phyloP scores from a whole-genome alignment of 164 flowering plant genomes.

The Taxillus chinensis region DNA sequence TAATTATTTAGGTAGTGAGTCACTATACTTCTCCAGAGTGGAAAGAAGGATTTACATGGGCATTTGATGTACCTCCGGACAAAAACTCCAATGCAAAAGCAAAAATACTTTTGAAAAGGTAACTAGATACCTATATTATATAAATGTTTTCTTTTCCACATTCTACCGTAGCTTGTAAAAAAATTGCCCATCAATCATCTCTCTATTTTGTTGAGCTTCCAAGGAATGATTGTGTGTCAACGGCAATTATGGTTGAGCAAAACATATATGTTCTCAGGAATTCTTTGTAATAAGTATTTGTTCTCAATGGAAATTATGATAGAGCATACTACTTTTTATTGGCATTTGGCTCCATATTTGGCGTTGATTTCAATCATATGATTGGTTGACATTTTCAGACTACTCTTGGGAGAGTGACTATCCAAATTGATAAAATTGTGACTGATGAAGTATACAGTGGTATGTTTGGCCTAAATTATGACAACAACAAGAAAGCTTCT shows the following conservation, averaged over 20 bases:
- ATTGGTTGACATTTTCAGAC: constrained; percentile 36
- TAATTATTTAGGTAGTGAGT: constrained; percentile 48
- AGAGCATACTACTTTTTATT: too few relatives aligned
- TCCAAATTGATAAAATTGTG: constrained; percentile 87
- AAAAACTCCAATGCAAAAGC: constrained; percentile 89
- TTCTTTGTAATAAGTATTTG: too few relatives aligned
- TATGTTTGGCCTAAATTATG: constrained; percentile 66
- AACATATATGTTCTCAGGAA: too few relatives aligned
- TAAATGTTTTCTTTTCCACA: not conserved
- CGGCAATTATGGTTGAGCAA: too few relatives aligned
- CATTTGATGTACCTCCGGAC: constrained; percentile 96
- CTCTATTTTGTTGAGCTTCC: too few relatives aligned
- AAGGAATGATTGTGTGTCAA: too few relatives aligned
- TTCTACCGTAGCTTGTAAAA: too few relatives aligned
- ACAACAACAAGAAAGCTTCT: constrained; percentile 65
- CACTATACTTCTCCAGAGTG: constrained; percentile 70
- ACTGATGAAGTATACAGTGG: constrained; percentile 75
- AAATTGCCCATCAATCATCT: too few relatives aligned
- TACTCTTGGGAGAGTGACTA: constrained; percentile 75
- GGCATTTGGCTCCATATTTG: not conserved
- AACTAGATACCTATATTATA: too few relatives aligned
- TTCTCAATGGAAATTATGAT: too few relatives aligned
- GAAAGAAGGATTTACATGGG: constrained; percentile 95
- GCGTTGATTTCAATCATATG: not conserved
- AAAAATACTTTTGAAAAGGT: constrained; percentile 90